Evolutionary conservation across 805 yeast species (phyloP), one percentile per base, ranked within the genome.

Genomic region (Candida sonorensis): DNA sequence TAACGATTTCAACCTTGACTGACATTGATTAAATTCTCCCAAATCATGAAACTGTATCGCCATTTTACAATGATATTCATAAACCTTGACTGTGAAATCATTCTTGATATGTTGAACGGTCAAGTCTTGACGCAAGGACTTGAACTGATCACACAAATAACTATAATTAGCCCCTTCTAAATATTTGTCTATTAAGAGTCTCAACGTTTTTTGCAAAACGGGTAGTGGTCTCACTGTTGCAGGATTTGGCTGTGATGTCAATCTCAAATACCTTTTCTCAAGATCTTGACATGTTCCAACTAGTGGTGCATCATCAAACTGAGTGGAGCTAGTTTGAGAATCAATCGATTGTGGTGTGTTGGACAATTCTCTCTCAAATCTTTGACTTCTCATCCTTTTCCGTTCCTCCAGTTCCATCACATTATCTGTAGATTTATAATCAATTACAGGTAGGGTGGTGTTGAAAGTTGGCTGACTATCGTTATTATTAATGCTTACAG

Each of bases 21-120:
- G 94, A 53, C 97, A 92, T 55, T 90, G 97, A 60, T 92, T 92
- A 55, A 83, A 87, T 55, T 92, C 97, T 8, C 97, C 97, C 41
- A 90, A 59, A 55, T 90, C 98, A 25, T 72, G 69, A 50, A 81
- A 78, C 44, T 77, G 81, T 23, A 90, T 68, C 0, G 97, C 94
- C n/a, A 88, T 63, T 30, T 87, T 72, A 4, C 92, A 92, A 56
- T 90, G 94, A 3, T 77, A 69, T 55, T 86, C 92, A 55, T 92
- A 90, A 0, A 86, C 95, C 34, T 61, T 51, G 5, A 86, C 72
- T 0, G 96, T 74, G 51, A 92, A 83, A 27, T 72, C 77, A 48
- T 76, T 76, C 46, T 79, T 79, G 27, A 90, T 78, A 50, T 82
- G 82, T 59, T 90, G 98, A 8, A 90, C 97, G 3, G 94, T 83